A percentile compares a stretch with the other conserved stretches of the same genome.
These are phyloP conservation scores for Didymella sp. DNA, from an alignment of 2,329 filamentous ascomycete genomes.

Conservation along the genomic window DNA sequence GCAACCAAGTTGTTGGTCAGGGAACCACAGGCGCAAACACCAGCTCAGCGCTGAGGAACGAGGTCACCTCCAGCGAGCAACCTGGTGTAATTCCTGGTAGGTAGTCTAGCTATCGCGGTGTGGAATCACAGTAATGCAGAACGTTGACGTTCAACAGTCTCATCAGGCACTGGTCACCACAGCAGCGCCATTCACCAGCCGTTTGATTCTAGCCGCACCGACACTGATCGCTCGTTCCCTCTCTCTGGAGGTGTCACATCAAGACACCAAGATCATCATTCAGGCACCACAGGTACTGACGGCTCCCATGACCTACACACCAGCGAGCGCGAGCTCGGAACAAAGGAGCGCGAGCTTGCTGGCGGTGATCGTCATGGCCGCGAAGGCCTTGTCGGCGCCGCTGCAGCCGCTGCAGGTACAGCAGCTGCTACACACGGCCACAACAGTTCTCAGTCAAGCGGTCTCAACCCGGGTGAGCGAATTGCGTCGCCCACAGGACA, in stretches of 20 bases:
- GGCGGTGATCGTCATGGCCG: conserved; percentile 29
- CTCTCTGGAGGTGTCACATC: conserved; percentile 43
- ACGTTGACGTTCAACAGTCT: neutral
- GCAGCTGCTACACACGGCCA: conserved; percentile 3
- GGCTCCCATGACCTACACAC: neutral
- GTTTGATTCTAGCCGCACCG: conserved; percentile 22
- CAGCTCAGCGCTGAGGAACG: conserved; percentile 12
- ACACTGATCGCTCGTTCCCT: conserved; percentile 46
- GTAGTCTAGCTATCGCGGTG: conserved; percentile 18
- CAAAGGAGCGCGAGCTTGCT: conserved; percentile 28
- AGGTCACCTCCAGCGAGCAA: conserved; percentile 1
- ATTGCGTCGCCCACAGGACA: conserved; percentile 11
- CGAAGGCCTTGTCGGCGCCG: conserved; percentile 42
- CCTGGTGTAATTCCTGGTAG: conserved; percentile 27
- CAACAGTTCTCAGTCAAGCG: neutral
- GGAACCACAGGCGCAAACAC: conserved; percentile 23
- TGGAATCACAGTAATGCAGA: neutral
- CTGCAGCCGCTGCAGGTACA: conserved; percentile 23
- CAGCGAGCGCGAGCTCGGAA: conserved; percentile 25
- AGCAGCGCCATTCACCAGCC: conserved; percentile 14
- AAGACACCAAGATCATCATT: conserved; percentile 7
- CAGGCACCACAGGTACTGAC: neutral
- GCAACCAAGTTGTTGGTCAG: conserved; percentile 28
- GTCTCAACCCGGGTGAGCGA: neutral
- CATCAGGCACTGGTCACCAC: neutral